phyloP scores from a whole-genome alignment of 139 green algal genomes.

The Micractinium sp. region DNA sequence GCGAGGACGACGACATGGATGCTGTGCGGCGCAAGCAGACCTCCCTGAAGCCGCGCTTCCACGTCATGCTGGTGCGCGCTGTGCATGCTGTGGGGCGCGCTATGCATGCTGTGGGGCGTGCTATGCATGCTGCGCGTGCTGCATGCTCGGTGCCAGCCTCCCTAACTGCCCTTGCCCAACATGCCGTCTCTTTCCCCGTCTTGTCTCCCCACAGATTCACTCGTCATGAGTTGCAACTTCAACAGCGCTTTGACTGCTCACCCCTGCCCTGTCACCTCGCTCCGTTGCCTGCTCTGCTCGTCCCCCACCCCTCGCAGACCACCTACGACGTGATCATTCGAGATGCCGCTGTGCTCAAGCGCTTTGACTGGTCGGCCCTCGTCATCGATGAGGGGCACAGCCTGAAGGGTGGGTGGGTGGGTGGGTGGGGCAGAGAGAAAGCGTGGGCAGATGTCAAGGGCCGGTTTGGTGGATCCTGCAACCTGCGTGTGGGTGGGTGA shows the following conservation, averaged over 20 bases:
- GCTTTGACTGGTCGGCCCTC: constrained; percentile 30
- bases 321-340: constrained; percentile 28
- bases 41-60: constrained; percentile 37
- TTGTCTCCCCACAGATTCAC: too few relatives aligned
- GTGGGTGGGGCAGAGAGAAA: background rate
- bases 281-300: background rate
- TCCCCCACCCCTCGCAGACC: background rate
- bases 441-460: background rate
- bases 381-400: constrained; percentile 43
- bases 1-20: constrained; percentile 19
- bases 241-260: too few relatives aligned
- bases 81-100: background rate
- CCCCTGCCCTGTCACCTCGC: too few relatives aligned
- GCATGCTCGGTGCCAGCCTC: too few relatives aligned
- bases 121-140: too few relatives aligned
- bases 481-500: too few relatives aligned
- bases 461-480: too few relatives aligned
- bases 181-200: too few relatives aligned
- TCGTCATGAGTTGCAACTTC: too few relatives aligned
- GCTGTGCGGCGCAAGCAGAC: background rate
- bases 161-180: too few relatives aligned
- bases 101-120: too few relatives aligned
- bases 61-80: constrained; percentile 26
- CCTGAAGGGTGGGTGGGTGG: constrained; percentile 18
- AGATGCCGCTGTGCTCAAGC: constrained; percentile 5